Conservation (phyloP, 441 rosid species). For the Omphalea diandra region DNA sequence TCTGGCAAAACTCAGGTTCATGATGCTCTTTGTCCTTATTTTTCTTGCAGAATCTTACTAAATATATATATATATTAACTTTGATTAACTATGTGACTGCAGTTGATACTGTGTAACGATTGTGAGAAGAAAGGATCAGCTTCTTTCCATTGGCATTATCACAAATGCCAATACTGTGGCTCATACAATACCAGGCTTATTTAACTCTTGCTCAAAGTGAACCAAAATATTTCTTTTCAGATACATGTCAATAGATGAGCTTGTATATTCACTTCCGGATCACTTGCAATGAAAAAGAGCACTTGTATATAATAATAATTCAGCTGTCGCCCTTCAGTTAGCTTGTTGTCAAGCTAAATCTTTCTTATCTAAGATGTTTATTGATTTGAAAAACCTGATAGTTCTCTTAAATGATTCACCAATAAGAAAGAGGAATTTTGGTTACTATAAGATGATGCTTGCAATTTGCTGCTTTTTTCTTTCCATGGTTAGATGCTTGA, state of each 20-base stretch:
- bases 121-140: conserved; percentile 76
- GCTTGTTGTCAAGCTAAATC: neutral
- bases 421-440: too few relatives aligned
- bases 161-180: conserved; percentile 71
- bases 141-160: conserved; percentile 78
- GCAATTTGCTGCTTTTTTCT: neutral
- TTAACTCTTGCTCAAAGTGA: conserved; percentile 26
- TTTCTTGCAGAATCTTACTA: neutral
- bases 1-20: conserved; percentile 68
- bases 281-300: conserved; percentile 9
- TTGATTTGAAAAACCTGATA: neutral
- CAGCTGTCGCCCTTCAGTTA: neutral
- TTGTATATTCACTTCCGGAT: conserved; percentile 7
- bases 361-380: neutral
- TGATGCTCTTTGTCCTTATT: conserved; percentile 13
- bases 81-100: conserved; percentile 17
- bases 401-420: neutral
- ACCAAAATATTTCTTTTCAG: conserved; percentile 20
- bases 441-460: too few relatives aligned
- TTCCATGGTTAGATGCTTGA: neutral
- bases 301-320: conserved; percentile 3
- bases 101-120: conserved; percentile 78
- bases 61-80: neutral
- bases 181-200: conserved; percentile 76
- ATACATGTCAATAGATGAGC: conserved; percentile 1